phyloP scores from a whole-genome alignment of 2,329 filamentous ascomycete genomes.

The Verticillium isaacii region DNA sequence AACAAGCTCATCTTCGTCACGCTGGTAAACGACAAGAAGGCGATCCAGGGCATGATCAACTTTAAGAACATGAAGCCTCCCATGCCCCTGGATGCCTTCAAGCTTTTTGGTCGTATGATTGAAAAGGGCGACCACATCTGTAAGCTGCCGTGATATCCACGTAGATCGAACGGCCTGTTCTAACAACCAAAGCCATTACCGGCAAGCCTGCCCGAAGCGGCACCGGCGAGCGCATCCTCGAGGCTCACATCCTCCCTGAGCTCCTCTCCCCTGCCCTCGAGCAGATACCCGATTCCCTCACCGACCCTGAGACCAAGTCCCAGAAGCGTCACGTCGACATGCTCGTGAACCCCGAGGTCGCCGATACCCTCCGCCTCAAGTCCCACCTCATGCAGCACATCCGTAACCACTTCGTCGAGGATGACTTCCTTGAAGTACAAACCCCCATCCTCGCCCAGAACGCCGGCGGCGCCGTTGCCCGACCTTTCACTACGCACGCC shows the following conservation, averaged over 20 bases:
- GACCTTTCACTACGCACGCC: conserved; percentile 77
- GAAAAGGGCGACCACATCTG: conserved; percentile 81
- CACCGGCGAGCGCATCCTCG: conserved; percentile 72
- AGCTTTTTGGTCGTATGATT: conserved; percentile 59
- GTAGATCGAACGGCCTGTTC: not conserved
- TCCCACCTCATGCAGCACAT: conserved; percentile 70
- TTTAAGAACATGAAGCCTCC: conserved; percentile 38
- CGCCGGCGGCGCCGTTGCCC: conserved; percentile 82
- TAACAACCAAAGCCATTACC: conserved; percentile 50
- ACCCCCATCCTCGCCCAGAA: conserved; percentile 82
- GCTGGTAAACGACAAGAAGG: conserved; percentile 66
- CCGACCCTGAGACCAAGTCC: conserved; percentile 66
- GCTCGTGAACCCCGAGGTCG: conserved; percentile 64
- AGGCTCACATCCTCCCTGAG: conserved; percentile 61
- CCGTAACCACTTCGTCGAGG: conserved; percentile 66
- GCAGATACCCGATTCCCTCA: conserved; percentile 66
- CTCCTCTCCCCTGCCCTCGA: conserved; percentile 76
- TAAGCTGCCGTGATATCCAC: conserved; percentile 36
- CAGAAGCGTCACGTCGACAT: conserved; percentile 82
- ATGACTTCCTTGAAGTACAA: conserved; percentile 78
- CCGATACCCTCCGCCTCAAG: conserved; percentile 69
- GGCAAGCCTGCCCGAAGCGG: conserved; percentile 66
- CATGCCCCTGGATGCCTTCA: conserved; percentile 41
- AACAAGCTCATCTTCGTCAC: conserved; percentile 82
- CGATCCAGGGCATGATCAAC: conserved; percentile 74